Evolutionary conservation across 1,284 basidiomycete species (phyloP).

Genomic region (Stygiomarasmius scandens): DNA sequence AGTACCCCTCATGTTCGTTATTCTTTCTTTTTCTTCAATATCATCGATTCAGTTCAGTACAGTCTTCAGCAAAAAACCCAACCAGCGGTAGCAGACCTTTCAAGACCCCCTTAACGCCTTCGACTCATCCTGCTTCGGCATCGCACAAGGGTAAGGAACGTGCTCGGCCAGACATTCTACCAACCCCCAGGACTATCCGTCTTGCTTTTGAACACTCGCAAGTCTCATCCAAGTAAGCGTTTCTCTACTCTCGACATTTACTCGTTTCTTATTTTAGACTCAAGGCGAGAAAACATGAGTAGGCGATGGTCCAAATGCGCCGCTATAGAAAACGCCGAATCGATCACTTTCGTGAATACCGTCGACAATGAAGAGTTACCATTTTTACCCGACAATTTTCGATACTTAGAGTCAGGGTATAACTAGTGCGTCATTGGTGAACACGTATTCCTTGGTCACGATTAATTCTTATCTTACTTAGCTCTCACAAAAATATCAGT

Average conservation of each 20-base stretch:
- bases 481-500: background rate
- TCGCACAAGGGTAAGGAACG: background rate
- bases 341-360: slow-evolving; percentile 10
- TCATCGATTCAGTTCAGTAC: background rate
- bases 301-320: slow-evolving; percentile 3
- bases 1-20: too few relatives aligned
- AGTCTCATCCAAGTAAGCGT: background rate
- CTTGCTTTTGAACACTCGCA: background rate
- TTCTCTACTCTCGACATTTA: background rate
- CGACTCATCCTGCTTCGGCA: too few relatives aligned
- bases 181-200: background rate
- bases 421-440: background rate
- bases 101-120: background rate
- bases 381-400: background rate
- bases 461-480: too few relatives aligned
- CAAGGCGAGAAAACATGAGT: background rate
- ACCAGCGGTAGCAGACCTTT: background rate
- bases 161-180: too few relatives aligned
- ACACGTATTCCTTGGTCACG: too few relatives aligned
- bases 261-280: background rate
- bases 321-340: background rate
- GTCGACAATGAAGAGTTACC: slow-evolving; percentile 11
- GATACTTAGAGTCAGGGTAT: slow-evolving; percentile 7
- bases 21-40: too few relatives aligned
- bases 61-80: background rate